Conservation (phyloP, 192 early-diverging fungal genomes). For the Backusella australiensis region DNA sequence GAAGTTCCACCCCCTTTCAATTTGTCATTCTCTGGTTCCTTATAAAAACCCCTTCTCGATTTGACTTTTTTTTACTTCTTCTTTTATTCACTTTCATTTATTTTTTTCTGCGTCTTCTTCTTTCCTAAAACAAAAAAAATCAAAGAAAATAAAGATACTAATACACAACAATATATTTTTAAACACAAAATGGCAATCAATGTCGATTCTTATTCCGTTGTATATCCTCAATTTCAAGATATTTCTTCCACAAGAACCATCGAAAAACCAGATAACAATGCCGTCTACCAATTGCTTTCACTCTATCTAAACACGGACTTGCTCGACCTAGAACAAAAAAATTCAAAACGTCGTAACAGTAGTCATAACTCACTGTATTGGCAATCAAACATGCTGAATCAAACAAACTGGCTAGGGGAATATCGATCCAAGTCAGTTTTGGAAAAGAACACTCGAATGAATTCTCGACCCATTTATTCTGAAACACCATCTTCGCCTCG, state of each 20-base stretch:
- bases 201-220: neutral
- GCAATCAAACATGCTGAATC: conserved; percentile 7
- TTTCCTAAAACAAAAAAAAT: neutral
- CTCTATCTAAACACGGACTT: neutral
- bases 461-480: conserved; percentile 6
- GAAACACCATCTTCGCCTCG: neutral
- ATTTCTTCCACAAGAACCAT: neutral
- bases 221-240: neutral
- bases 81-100: neutral
- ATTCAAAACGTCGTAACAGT: neutral
- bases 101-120: neutral
- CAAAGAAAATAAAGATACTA: neutral
- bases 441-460: conserved; percentile 5
- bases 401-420: conserved; percentile 1
- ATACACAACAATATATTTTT: neutral
- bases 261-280: neutral
- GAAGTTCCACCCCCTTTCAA: neutral
- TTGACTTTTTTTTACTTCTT: neutral
- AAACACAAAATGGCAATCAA: neutral
- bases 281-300: neutral
- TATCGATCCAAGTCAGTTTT: conserved; percentile 1
- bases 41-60: neutral
- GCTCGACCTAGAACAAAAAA: neutral
- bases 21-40: neutral
- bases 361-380: neutral